Conservation (phyloP, 139 green algal species). For the Closterium sp. region DNA sequence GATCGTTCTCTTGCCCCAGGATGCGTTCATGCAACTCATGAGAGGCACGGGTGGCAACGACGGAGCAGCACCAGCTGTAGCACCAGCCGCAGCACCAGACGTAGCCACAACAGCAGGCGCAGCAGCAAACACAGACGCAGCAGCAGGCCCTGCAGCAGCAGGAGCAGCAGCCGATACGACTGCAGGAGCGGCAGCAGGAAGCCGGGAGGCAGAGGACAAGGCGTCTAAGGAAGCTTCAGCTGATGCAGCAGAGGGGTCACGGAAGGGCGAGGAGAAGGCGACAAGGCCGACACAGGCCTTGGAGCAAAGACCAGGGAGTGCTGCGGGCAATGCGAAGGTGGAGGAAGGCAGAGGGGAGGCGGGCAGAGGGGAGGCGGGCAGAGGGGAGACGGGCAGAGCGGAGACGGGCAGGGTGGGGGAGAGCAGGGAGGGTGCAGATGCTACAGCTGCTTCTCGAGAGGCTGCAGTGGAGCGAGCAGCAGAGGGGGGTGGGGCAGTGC, state of each 20-base stretch:
- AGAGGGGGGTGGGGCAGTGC: background rate
- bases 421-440: background rate
- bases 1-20: background rate
- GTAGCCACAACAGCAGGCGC: background rate
- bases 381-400: too few relatives aligned
- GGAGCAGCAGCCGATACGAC: background rate
- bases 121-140: background rate
- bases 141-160: background rate
- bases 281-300: background rate
- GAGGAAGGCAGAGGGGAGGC: background rate
- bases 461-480: background rate
- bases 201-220: background rate
- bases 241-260: background rate
- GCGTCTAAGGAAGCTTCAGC: background rate
- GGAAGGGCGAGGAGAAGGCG: background rate
- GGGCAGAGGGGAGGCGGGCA: too few relatives aligned
- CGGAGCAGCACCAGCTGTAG: background rate
- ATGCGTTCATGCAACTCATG: background rate
- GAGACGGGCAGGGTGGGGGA: too few relatives aligned
- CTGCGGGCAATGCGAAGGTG: background rate
- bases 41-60: background rate
- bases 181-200: background rate
- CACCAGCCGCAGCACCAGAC: background rate
- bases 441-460: background rate
- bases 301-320: background rate